A percentile compares a stretch with the other conserved stretches of the same genome.
Evolutionary conservation across 805 yeast species (phyloP).

Genomic region (Ogataea degrootiae): DNA sequence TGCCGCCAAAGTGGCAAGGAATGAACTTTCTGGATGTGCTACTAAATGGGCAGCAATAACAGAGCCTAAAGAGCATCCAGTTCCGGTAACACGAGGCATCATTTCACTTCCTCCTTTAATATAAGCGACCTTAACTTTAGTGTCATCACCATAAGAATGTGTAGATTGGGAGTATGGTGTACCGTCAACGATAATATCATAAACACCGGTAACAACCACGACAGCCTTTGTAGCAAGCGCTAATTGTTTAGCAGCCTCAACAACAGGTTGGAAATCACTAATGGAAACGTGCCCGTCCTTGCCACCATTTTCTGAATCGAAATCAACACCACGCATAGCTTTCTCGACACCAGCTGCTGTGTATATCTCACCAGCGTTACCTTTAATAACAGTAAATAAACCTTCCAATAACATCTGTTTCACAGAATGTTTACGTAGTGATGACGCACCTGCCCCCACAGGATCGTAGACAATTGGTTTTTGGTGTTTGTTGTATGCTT

Average conservation of each 20-base stretch:
- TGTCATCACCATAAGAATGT: conserved; percentile 3
- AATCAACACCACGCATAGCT: conserved; percentile 61
- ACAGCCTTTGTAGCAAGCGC: conserved; percentile 49
- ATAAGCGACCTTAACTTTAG: conserved; percentile 25
- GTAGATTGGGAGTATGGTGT: neutral
- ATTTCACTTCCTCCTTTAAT: conserved; percentile 55
- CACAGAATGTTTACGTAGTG: conserved; percentile 47
- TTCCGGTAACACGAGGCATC: conserved; percentile 71
- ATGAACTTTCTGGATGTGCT: conserved; percentile 35
- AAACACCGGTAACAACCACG: conserved; percentile 68
- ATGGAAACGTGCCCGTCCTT: neutral
- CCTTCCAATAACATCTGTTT: conserved; percentile 50
- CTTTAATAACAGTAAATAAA: conserved; percentile 66
- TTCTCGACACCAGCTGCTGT: conserved; percentile 47
- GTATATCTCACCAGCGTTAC: conserved; percentile 77
- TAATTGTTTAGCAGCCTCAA: conserved; percentile 41
- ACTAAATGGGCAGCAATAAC: conserved; percentile 57
- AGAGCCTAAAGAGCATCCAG: conserved; percentile 82
- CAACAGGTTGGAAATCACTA: conserved; percentile 20
- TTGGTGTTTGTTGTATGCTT: conserved; percentile 49
- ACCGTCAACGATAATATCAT: conserved; percentile 50
- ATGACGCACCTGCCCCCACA: conserved; percentile 87
- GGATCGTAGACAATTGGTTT: conserved; percentile 80
- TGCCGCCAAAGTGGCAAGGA: conserved; percentile 49
- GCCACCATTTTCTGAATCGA: conserved; percentile 36